A percentile compares a stretch with the other conserved stretches of the same genome.
Evolutionary conservation across 164 flowering plant genomes (phyloP).

Genomic region (Santalum album): DNA sequence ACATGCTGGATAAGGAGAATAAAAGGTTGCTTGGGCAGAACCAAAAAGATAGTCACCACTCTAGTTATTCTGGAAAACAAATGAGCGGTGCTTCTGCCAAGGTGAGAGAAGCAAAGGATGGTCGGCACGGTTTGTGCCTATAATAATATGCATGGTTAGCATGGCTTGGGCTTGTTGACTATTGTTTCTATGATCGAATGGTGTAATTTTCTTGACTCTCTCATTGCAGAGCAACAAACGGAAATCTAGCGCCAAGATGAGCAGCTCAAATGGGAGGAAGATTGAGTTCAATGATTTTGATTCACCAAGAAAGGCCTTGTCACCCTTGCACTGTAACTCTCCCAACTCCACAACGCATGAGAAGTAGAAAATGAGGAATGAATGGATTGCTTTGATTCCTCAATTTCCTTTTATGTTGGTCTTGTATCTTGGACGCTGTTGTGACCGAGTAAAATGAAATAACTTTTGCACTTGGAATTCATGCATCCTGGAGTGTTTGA

Average conservation of each 20-base stretch:
- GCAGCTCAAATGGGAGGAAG: constrained; percentile 39
- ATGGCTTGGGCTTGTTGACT: neutral
- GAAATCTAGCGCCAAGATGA: constrained; percentile 42
- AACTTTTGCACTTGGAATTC: too few species aligned
- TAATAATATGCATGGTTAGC: too few species aligned
- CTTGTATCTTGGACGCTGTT: too few species aligned
- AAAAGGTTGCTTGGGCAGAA: constrained; percentile 43
- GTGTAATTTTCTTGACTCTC: neutral
- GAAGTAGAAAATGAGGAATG: constrained; percentile 18
- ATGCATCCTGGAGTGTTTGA: too few species aligned
- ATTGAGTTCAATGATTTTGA: constrained; percentile 42
- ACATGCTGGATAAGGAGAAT: constrained; percentile 56
- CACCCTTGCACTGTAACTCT: constrained; percentile 59
- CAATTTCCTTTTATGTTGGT: too few species aligned
- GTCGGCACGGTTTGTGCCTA: too few species aligned
- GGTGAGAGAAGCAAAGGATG: constrained; percentile 27
- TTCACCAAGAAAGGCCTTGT: constrained; percentile 50
- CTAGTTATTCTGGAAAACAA: constrained; percentile 48
- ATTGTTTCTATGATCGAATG: neutral
- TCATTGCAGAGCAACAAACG: constrained; percentile 55
- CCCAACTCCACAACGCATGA: constrained; percentile 43
- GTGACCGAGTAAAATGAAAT: too few species aligned
- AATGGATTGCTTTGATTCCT: too few species aligned
- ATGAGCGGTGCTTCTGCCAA: constrained; percentile 45
- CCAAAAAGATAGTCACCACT: constrained; percentile 29